Evolutionary conservation across 345 rosid genomes (phyloP).

Genomic region (Salix dunnii): DNA sequence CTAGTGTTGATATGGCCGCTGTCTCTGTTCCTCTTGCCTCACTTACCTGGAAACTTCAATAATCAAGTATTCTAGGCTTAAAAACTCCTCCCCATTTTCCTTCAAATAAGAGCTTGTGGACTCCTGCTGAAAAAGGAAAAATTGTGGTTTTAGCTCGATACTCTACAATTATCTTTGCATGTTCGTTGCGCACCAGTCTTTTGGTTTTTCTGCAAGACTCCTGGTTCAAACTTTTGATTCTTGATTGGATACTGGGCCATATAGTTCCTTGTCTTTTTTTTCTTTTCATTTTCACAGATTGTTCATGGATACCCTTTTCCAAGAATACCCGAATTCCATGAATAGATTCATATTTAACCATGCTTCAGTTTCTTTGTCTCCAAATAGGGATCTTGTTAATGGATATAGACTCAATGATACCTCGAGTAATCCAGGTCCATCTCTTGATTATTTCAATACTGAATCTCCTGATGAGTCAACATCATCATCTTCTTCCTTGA

Average conservation of each 20-base stretch:
- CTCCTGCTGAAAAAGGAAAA: background rate
- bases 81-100: background rate
- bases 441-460: background rate
- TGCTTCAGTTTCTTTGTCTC: background rate
- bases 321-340: slow-evolving; percentile 3
- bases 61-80: background rate
- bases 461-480: background rate
- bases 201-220: background rate
- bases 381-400: background rate
- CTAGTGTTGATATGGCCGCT: background rate
- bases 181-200: background rate
- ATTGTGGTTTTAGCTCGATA: background rate
- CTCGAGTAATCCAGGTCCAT: background rate
- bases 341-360: slow-evolving; percentile 6
- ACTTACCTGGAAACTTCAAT: background rate
- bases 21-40: background rate
- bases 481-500: background rate
- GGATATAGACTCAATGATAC: background rate
- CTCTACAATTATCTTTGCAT: background rate
- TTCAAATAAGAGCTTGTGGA: background rate
- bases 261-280: background rate
- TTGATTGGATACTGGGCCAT: background rate
- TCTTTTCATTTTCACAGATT: background rate
- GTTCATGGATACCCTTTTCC: slow-evolving; percentile 7
- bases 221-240: background rate